Conservation (phyloP, 345 rosid genomes). For the Dipteronia sinensis region DNA sequence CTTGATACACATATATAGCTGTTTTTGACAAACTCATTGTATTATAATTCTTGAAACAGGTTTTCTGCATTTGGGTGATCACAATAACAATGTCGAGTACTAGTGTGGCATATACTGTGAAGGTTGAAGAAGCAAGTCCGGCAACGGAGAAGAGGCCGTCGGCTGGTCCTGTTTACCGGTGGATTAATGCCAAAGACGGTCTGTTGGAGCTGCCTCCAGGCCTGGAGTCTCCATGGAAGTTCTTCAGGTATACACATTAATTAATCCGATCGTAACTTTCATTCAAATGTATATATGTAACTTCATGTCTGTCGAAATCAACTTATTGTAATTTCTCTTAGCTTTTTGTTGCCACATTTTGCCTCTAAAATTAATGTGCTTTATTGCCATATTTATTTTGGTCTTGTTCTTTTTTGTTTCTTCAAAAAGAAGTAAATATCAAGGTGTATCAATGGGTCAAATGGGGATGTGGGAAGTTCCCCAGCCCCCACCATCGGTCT, state of each 20-base stretch:
- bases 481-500: too few species aligned
- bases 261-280: too few species aligned
- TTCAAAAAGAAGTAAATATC: too few species aligned
- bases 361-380: too few species aligned
- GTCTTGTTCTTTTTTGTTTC: too few species aligned
- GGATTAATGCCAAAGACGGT: constrained; percentile 80
- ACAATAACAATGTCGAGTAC: constrained; percentile 31
- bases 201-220: constrained; percentile 56
- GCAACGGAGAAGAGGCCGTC: constrained; percentile 54
- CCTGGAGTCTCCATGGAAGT: constrained; percentile 86
- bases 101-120: constrained; percentile 44
- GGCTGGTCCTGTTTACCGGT: constrained; percentile 83
- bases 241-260: constrained; percentile 51
- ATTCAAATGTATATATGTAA: too few species aligned
- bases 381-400: too few species aligned
- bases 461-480: too few species aligned
- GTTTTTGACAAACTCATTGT: not conserved
- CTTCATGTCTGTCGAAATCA: too few species aligned
- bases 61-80: not conserved
- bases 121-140: constrained; percentile 70
- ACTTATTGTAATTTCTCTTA: too few species aligned
- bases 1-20: not conserved
- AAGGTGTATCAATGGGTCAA: too few species aligned
- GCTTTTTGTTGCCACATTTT: too few species aligned
- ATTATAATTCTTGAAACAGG: not conserved